Conservation (phyloP, 1,284 basidiomycete genomes). For the Ustilago xerochloae region DNA sequence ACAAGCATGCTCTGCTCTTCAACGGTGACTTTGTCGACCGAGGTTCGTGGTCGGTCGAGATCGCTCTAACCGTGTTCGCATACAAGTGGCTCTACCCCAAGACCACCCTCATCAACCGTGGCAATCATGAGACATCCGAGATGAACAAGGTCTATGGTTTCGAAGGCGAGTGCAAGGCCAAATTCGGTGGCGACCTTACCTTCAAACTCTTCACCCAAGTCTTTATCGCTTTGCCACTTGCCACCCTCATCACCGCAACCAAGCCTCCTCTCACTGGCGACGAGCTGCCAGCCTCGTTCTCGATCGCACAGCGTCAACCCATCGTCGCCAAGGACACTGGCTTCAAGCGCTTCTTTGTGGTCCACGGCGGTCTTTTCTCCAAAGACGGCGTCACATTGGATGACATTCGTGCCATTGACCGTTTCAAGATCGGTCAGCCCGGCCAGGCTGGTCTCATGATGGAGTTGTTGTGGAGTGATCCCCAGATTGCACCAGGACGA, state of each 20-base stretch:
- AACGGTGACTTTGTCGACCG: slow-evolving; percentile 79
- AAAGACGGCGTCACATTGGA: slow-evolving; percentile 92
- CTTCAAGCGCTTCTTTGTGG: slow-evolving; percentile 89
- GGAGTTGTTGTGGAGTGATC: slow-evolving; percentile 78
- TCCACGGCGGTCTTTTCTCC: slow-evolving; percentile 91
- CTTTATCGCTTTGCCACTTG: slow-evolving; percentile 74
- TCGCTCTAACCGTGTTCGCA: slow-evolving; percentile 90
- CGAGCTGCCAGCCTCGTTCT: slow-evolving; percentile 51
- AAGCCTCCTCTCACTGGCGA: slow-evolving; percentile 71
- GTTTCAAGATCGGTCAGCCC: slow-evolving; percentile 84
- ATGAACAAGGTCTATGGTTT: slow-evolving; percentile 78
- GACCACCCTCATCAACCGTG: slow-evolving; percentile 73
- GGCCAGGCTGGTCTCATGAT: slow-evolving; percentile 96
- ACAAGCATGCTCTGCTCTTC: slow-evolving; percentile 64
- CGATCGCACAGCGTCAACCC: slow-evolving; percentile 61
- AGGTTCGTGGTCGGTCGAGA: slow-evolving; percentile 96
- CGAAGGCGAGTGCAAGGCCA: slow-evolving; percentile 88
- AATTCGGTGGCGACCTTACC: slow-evolving; percentile 63
- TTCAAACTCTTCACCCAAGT: slow-evolving; percentile 66
- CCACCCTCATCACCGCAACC: slow-evolving; percentile 83
- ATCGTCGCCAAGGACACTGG: slow-evolving; percentile 83
- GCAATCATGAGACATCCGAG: slow-evolving; percentile 96
- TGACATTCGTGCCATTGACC: slow-evolving; percentile 86
- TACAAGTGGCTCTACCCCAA: slow-evolving; percentile 80
- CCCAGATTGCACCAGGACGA: slow-evolving; percentile 87